Conservation (phyloP, 306 rosid genomes). For the Senna siamea region DNA sequence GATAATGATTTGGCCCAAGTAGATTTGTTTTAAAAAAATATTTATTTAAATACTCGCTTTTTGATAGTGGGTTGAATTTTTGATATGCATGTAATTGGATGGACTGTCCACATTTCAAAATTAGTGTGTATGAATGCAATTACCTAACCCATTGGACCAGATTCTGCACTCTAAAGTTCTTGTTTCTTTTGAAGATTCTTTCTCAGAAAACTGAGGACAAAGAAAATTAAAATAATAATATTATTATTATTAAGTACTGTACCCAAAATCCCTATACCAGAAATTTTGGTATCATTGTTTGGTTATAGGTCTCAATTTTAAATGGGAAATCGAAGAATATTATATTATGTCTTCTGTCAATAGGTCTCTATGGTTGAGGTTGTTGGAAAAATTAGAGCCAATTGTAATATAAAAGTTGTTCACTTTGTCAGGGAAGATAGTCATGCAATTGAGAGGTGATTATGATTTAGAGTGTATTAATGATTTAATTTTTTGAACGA, state of each 20-base stretch:
- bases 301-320: neutral
- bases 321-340: neutral
- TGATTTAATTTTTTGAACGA: too few relatives aligned
- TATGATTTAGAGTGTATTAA: too few relatives aligned
- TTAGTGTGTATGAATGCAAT: neutral
- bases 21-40: neutral
- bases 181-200: slow-evolving; percentile 6
- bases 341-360: neutral
- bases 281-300: neutral
- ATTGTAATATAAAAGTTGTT: neutral
- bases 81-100: slow-evolving; percentile 9
- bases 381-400: slow-evolving; percentile 8
- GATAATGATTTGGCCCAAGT: slow-evolving; percentile 20
- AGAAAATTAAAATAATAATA: neutral
- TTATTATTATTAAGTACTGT: too few relatives aligned
- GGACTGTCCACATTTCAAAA: slow-evolving; percentile 8
- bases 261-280: neutral
- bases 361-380: too few relatives aligned
- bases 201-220: neutral
- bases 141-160: slow-evolving; percentile 49
- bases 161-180: slow-evolving; percentile 30
- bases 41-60: neutral
- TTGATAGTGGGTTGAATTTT: neutral
- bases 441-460: slow-evolving; percentile 15
- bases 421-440: slow-evolving; percentile 3